These are phyloP conservation scores for Coniferiporia sulphurascens DNA, from an alignment of 1,284 basidiomycete species.

Conservation along the genomic window DNA sequence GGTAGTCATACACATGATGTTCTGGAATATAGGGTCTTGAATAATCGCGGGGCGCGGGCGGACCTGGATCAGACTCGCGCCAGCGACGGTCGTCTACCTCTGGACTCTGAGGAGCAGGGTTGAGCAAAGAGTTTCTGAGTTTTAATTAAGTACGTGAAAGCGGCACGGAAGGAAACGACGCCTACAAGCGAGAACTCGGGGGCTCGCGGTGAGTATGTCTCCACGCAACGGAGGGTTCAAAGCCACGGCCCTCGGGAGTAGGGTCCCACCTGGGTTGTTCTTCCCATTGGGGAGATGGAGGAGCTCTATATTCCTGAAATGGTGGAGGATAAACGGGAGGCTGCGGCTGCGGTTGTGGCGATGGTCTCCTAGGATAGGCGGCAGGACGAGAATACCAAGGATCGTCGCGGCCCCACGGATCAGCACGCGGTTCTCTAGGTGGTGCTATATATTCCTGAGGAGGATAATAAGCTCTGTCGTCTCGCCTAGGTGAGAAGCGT, in stretches of 20 bases:
- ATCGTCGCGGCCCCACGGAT: not conserved
- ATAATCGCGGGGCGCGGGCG: slow-evolving; percentile 2
- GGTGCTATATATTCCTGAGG: not conserved
- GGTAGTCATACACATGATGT: slow-evolving; percentile 3
- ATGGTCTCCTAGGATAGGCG: slow-evolving; percentile 18
- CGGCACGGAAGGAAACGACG: slow-evolving; percentile 12
- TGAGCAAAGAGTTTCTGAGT: slow-evolving; percentile 1
- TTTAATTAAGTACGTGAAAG: slow-evolving; percentile 3
- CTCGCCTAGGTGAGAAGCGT: slow-evolving; percentile 4
- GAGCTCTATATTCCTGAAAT: slow-evolving; percentile 26
- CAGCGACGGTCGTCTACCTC: slow-evolving; percentile 2
- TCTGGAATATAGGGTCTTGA: not conserved
- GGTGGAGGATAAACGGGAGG: slow-evolving; percentile 29
- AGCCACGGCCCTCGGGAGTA: slow-evolving; percentile 22
- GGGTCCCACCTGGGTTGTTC: slow-evolving; percentile 42
- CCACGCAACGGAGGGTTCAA: slow-evolving; percentile 69
- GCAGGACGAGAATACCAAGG: slow-evolving; percentile 6
- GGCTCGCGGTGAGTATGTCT: slow-evolving; percentile 47
- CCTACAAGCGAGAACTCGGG: slow-evolving; percentile 20
- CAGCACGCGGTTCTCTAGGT: slow-evolving; percentile 5
- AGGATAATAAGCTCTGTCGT: slow-evolving; percentile 9
- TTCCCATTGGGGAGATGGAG: slow-evolving; percentile 13
- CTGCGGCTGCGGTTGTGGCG: slow-evolving; percentile 27
- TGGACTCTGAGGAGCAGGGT: slow-evolving; percentile 6
- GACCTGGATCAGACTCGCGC: not conserved